phyloP scores from a whole-genome alignment of 352 stramenopile species.

The Phytophthora sp. region DNA sequence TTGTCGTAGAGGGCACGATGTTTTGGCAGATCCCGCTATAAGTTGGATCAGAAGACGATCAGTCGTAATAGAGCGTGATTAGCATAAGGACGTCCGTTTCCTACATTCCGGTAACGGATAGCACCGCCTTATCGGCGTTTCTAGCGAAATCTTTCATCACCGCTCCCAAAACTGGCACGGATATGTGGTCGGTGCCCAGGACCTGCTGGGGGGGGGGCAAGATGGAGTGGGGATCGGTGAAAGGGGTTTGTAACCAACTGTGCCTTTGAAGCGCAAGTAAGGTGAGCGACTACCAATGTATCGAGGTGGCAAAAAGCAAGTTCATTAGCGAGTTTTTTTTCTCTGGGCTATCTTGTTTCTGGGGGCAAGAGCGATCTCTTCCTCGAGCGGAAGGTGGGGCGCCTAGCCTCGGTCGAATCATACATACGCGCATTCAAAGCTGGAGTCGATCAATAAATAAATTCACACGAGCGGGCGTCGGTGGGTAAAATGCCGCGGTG shows the following conservation, averaged over 20 bases:
- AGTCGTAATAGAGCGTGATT: conserved; percentile 14
- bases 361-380: conserved; percentile 15
- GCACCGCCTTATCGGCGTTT: conserved; percentile 14
- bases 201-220: background rate
- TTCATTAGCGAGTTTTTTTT: conserved; percentile 42
- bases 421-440: conserved; percentile 47
- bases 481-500: conserved; percentile 14
- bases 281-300: background rate
- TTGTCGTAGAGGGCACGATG: conserved; percentile 86
- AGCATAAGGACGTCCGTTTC: conserved; percentile 21
- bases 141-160: conserved; percentile 29
- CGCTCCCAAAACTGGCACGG: conserved; percentile 18
- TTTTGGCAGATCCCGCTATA: conserved; percentile 70
- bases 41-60: conserved; percentile 21
- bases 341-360: conserved; percentile 22
- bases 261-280: background rate
- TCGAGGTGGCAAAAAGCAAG: conserved; percentile 29
- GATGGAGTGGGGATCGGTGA: conserved; percentile 18
- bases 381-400: conserved; percentile 6
- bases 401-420: conserved; percentile 34
- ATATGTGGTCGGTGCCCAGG: conserved; percentile 3
- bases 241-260: conserved; percentile 16
- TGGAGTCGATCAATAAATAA: conserved; percentile 54
- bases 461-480: conserved; percentile 32
- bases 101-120: conserved; percentile 28